phyloP scores from a whole-genome alignment of 164 flowering plant genomes.

The Magnolia kwangsiensis region DNA sequence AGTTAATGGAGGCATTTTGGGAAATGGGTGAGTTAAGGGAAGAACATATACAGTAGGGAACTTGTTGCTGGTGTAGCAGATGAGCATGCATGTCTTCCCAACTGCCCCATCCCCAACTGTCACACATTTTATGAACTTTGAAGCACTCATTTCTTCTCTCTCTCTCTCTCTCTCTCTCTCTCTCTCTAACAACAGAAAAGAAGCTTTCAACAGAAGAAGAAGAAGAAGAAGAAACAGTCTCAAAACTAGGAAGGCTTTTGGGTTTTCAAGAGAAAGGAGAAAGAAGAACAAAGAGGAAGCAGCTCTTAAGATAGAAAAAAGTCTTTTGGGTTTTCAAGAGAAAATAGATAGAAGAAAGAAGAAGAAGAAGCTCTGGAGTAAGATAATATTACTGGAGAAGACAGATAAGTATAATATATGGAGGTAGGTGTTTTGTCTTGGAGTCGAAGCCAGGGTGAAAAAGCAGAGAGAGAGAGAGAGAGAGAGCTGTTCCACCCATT shows the following conservation, averaged over 20 bases:
- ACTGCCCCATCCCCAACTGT: conserved; percentile 99
- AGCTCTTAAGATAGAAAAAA: too few species aligned
- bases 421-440: not conserved
- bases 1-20: conserved; percentile 2
- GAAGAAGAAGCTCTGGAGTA: not conserved
- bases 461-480: conserved; percentile 3
- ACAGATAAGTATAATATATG: conserved; percentile 3
- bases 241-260: not conserved
- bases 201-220: conserved; percentile 1
- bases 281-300: not conserved
- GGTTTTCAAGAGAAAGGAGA: conserved; percentile 4
- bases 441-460: not conserved
- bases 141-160: conserved; percentile 66
- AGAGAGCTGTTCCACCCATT: not conserved
- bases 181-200: not conserved
- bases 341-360: not conserved
- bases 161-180: not conserved
- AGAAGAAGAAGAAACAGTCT: conserved; percentile 12
- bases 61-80: conserved; percentile 96
- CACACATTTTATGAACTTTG: conserved; percentile 96
- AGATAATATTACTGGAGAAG: not conserved
- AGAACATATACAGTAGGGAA: conserved; percentile 73
- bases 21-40: not conserved
- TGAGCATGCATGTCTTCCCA: conserved; percentile 96
- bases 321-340: not conserved